phyloP scores from a whole-genome alignment of 345 rosid species.

The Eucalyptus urophylla region DNA sequence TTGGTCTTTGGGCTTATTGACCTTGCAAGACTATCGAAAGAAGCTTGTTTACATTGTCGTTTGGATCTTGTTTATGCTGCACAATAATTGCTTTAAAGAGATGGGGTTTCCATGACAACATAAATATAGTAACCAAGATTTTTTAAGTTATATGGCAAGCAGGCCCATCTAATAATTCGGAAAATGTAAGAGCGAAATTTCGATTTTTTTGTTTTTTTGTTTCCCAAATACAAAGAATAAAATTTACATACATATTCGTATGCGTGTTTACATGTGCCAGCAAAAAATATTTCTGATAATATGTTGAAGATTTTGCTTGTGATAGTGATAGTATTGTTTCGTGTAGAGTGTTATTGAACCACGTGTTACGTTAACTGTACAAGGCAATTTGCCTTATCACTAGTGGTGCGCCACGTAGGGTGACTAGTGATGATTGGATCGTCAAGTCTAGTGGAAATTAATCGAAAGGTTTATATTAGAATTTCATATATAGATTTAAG shows the following conservation, averaged over 20 bases:
- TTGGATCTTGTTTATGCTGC: not conserved
- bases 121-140: not conserved
- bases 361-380: rapidly evolving
- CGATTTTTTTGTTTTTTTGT: no score
- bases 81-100: not conserved
- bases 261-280: not conserved
- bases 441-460: not conserved
- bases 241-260: no score
- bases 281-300: not conserved
- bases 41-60: not conserved
- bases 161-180: not conserved
- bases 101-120: not conserved
- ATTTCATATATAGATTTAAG: not conserved
- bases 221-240: not conserved
- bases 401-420: not conserved
- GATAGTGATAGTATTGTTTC: not conserved
- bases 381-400: not conserved
- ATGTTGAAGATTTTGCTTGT: not conserved
- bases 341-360: not conserved
- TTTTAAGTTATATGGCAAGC: not conserved
- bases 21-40: not conserved
- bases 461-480: no score
- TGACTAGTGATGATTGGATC: not conserved
- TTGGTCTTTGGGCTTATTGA: not conserved
- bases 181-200: not conserved